Base-by-base conservation (phyloP, 2,329 filamentous ascomycete species). In the Penicillium sp. region DNA sequence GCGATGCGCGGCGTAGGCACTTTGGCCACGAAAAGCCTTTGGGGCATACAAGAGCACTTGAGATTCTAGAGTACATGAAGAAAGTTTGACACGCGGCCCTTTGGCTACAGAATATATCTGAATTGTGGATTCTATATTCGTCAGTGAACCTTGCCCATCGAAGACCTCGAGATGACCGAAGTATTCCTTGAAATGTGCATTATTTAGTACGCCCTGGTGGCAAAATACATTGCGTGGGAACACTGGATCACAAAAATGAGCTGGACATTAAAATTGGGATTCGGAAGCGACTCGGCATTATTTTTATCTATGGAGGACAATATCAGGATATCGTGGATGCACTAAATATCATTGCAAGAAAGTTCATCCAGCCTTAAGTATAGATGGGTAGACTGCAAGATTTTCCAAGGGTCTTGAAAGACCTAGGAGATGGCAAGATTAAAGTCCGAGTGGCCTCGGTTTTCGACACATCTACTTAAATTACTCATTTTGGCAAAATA, bases 231-330 rank as follows among this genome's bases (percentile, higher is more conserved):
- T 77, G 75, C 49, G 66, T 78, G 6, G 75, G 76, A 1, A 77
- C 72, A 4, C 61, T 77, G 0, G 67, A 76, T 45, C 62, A 67
- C 0, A 69, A 73, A 33, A 79, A 79, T 46, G 73, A 70, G 0
- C 53, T 78, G 9, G 67, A 77, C 37, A 79, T 79, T 76, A 77
- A 78, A 53, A 73, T 73, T 9, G 75, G 75, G 0, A 77, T 76
- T 6, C 63, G 76, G 18, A 78, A 78, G 60, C 60, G 76, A 27
- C 59, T 79, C 2, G 72, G 65, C 12, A 75, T 71, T 29, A 73
- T 77, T 3, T 79, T 78, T 26, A 74, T 73, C 8, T 80, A 79
- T 41, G 76, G 75, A 4, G 77, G 77, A 0, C 76, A 75, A 52
- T 63, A 75, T 1, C 53, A 56, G 11, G 76, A 78, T 51, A 58